Evolutionary conservation across 352 stramenopile species (phyloP).

Genomic region (Globisporangium abappressorium): DNA sequence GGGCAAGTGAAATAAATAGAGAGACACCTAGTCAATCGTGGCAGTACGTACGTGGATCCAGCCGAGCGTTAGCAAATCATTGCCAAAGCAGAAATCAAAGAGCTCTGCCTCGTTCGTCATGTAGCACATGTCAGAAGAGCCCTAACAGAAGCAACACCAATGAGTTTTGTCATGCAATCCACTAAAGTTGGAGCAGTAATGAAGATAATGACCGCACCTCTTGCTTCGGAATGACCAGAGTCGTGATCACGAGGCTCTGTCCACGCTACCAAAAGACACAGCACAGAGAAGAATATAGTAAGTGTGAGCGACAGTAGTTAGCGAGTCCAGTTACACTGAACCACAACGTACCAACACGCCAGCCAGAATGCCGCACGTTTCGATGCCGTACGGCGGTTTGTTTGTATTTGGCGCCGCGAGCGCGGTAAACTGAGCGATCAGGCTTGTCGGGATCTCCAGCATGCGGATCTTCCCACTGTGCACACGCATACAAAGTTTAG

Average conservation of each 20-base stretch:
- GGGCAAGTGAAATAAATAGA: not conserved
- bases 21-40: not conserved
- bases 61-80: constrained; percentile 86
- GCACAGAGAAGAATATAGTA: too few species aligned
- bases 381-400: constrained; percentile 72
- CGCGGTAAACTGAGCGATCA: constrained; percentile 76
- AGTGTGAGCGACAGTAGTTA: too few species aligned
- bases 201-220: too few species aligned
- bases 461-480: constrained; percentile 59
- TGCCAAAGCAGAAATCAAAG: constrained; percentile 83
- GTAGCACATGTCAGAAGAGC: constrained; percentile 79
- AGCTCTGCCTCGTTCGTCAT: constrained; percentile 89
- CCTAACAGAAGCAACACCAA: constrained; percentile 28
- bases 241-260: constrained; percentile 65
- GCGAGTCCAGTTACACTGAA: too few species aligned
- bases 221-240: constrained; percentile 87
- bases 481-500: too few species aligned
- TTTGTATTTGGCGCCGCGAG: constrained; percentile 83
- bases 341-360: constrained; percentile 56
- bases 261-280: too few species aligned
- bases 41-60: constrained; percentile 83
- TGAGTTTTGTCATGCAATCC: too few species aligned
- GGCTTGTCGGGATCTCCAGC: constrained; percentile 65
- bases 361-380: constrained; percentile 89
- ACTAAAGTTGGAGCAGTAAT: too few species aligned